Base-by-base conservation (phyloP, 1,284 basidiomycete genomes). In the Wolfiporia cocos region DNA sequence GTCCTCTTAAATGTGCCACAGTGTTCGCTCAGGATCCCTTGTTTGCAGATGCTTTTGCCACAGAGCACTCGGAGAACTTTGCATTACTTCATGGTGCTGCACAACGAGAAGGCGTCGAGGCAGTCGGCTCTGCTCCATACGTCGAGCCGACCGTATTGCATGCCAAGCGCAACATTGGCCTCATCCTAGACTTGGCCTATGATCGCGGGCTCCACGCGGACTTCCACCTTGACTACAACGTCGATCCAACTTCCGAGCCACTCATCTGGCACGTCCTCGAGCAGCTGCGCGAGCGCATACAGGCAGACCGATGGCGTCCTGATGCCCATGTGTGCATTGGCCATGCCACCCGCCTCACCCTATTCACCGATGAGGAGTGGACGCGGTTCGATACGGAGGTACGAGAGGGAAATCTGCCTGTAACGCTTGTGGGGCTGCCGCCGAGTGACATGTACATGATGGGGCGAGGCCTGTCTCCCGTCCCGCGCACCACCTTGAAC, bases 381-480 rank as follows among this genome's bases (percentile, higher is more conserved):
- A 47, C 49, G 19, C 58, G 61, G 26, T 62, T 76, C 17, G 56
- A 59, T 2, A 58, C 54, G 14, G 42, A 42, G 10, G 51, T 64
- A 17, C 17, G 47, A 18, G 52, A 51, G 21, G 51, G 54, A 34
- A 48, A 49, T 9, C 63, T 78, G 14, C 73, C 76, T 1, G 64
- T 79, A 37, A 64, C 65, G 42, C 67, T 82, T 33, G 71, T 82
- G 5, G 70, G 73, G 2, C 63, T 82, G 9, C 79, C 77, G 7
- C 76, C 79, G 52, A 79, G 72, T 44, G 78, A 84, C 49, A 63
- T 80, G 53, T 83, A 81, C 59, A 81, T 81, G 73, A 77, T 78
- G 65, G 78, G 76, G 14, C 64, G 74, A 19, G 48, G 42, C 21
- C 28, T 43, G 39, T 37, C 48, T 17, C 36, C 28, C 14, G 39